These are phyloP conservation scores for Calocybe gambosa DNA, from an alignment of 1,284 basidiomycete genomes.

Conservation along the genomic window DNA sequence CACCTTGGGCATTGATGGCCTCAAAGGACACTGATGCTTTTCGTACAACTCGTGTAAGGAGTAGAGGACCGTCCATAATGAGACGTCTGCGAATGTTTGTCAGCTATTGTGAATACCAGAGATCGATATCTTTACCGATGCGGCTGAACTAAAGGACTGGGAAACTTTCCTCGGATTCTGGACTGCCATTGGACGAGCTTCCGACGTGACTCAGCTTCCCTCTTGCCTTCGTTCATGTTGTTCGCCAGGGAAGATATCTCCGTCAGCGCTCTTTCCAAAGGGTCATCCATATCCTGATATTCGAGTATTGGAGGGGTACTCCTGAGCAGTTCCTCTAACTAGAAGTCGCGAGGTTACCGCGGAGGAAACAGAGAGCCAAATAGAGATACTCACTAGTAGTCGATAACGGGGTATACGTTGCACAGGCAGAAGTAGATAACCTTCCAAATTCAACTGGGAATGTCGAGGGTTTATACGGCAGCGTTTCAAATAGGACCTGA, in stretches of 20 bases:
- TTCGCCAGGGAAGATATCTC: constrained; percentile 86
- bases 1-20: constrained; percentile 69
- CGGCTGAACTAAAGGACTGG: constrained; percentile 94
- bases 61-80: constrained; percentile 81
- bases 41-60: constrained; percentile 84
- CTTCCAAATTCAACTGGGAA: constrained; percentile 95
- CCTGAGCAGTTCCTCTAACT: constrained; percentile 81
- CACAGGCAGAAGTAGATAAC: constrained; percentile 90
- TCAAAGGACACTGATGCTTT: constrained; percentile 85
- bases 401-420: constrained; percentile 96
- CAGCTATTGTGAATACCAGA: constrained; percentile 3
- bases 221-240: constrained; percentile 96
- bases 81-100: constrained; percentile 50
- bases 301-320: constrained; percentile 76
- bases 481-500: constrained; percentile 82
- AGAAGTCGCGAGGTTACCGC: constrained; percentile 13
- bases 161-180: constrained; percentile 86
- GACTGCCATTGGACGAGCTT: constrained; percentile 91
- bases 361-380: background rate
- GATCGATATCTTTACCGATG: constrained; percentile 59
- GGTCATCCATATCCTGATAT: constrained; percentile 56
- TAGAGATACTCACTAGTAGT: constrained; percentile 57
- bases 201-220: constrained; percentile 85
- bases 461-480: constrained; percentile 83
- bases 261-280: constrained; percentile 77